Conservation (phyloP, 805 yeast species). For the Kodamaea kakaduensis region DNA sequence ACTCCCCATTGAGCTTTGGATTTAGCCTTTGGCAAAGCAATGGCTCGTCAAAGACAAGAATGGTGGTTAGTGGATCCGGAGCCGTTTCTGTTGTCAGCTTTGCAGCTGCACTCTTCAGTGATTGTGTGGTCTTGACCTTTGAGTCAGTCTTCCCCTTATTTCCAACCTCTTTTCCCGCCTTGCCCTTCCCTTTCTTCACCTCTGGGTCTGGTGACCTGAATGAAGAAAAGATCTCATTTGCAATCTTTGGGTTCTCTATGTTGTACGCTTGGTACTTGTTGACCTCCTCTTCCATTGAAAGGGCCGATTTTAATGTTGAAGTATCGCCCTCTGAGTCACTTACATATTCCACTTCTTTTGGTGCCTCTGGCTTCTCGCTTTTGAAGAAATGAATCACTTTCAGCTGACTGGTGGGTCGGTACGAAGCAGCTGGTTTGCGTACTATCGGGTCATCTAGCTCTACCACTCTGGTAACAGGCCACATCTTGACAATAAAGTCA, state of each 20-base stretch:
- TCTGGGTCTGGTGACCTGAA: slow-evolving; percentile 1
- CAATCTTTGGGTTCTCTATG: slow-evolving; percentile 5
- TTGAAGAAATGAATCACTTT: slow-evolving; percentile 11
- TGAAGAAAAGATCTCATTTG: slow-evolving; percentile 1
- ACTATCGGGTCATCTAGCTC: slow-evolving; percentile 8
- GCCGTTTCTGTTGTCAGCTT: slow-evolving; percentile 2
- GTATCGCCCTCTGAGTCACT: slow-evolving; percentile 22
- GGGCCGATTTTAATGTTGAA: slow-evolving; percentile 7
- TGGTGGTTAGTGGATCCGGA: slow-evolving; percentile 7
- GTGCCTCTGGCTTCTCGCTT: slow-evolving; percentile 1
- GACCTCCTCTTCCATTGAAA: slow-evolving; percentile 18
- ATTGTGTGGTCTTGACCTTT: no score
- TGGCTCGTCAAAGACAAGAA: slow-evolving; percentile 31
- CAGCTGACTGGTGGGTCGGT: slow-evolving; percentile 11
- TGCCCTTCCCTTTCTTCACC: not conserved
- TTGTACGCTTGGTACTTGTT: slow-evolving; percentile 16
- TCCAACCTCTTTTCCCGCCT: no score
- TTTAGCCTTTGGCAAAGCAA: slow-evolving; percentile 22
- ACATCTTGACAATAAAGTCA: slow-evolving; percentile 11
- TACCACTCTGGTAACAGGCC: slow-evolving; percentile 7
- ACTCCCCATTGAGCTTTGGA: slow-evolving; percentile 17
- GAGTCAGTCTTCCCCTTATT: no score
- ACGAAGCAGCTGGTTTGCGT: slow-evolving; percentile 2
- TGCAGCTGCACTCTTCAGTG: not conserved
- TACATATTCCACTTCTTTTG: slow-evolving; percentile 15